These are phyloP conservation scores for Melastoma malabathricum DNA, from an alignment of 345 rosid genomes.

Conservation along the genomic window DNA sequence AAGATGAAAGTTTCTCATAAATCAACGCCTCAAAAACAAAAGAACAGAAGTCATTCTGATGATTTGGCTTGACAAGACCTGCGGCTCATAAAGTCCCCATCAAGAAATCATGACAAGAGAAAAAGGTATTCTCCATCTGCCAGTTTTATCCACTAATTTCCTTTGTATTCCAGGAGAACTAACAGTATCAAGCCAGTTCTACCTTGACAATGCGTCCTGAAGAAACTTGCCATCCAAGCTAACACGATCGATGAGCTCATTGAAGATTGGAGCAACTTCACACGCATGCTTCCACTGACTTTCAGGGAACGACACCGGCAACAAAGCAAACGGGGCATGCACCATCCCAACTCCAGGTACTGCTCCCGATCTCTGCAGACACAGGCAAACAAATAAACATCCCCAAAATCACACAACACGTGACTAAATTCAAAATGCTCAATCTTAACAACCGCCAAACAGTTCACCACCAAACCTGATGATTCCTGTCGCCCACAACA, in stretches of 20 bases:
- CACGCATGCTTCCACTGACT: slow-evolving; percentile 67
- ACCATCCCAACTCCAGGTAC: slow-evolving; percentile 90
- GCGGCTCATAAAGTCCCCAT: too few species aligned
- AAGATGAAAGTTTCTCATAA: too few species aligned
- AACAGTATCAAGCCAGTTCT: background rate
- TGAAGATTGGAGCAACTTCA: slow-evolving; percentile 82
- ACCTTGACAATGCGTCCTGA: slow-evolving; percentile 79
- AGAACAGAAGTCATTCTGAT: too few species aligned
- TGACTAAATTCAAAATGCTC: background rate
- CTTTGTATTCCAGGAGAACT: too few species aligned
- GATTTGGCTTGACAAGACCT: too few species aligned
- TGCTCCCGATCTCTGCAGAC: slow-evolving; percentile 60
- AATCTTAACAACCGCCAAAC: background rate
- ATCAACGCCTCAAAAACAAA: too few species aligned
- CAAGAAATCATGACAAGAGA: too few species aligned
- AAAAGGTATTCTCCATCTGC: too few species aligned
- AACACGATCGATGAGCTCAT: slow-evolving; percentile 86
- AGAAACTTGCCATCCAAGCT: slow-evolving; percentile 84
- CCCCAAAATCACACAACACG: background rate
- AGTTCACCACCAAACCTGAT: slow-evolving; percentile 26
- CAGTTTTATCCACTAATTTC: too few species aligned
- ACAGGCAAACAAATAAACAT: background rate
- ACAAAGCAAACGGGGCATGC: slow-evolving; percentile 77
- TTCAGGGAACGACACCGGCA: slow-evolving; percentile 68
- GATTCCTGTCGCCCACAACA: slow-evolving; percentile 68